phyloP scores from a whole-genome alignment of 768 basidiomycete species.

The Pisolithus orientalis region DNA sequence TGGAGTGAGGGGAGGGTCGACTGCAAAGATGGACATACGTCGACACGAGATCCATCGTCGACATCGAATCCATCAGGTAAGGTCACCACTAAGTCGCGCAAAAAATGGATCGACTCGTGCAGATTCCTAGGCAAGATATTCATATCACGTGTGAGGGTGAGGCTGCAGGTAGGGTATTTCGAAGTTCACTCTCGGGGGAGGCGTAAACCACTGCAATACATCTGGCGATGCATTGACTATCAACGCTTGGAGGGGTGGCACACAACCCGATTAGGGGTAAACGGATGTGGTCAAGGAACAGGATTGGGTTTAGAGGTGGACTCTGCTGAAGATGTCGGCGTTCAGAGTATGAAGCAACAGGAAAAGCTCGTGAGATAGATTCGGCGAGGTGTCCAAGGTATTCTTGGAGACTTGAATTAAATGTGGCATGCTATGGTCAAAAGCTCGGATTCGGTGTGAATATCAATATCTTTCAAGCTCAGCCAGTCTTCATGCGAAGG shows the following conservation, averaged over 20 bases:
- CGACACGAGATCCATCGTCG: not conserved
- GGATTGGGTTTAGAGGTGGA: slow-evolving; percentile 10
- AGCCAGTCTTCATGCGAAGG: slow-evolving; percentile 18
- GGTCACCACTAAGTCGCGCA: slow-evolving; percentile 18
- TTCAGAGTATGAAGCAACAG: slow-evolving; percentile 21
- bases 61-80: slow-evolving; percentile 12
- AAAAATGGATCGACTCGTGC: slow-evolving; percentile 13
- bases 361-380: slow-evolving; percentile 15
- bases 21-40: slow-evolving; percentile 1
- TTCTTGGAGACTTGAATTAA: slow-evolving; percentile 21
- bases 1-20: slow-evolving; percentile 16
- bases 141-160: slow-evolving; percentile 20
- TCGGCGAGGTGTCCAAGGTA: slow-evolving; percentile 10
- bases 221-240: slow-evolving; percentile 12
- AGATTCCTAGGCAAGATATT: slow-evolving; percentile 19
- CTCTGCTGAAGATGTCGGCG: slow-evolving; percentile 19
- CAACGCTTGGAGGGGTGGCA: slow-evolving; percentile 11
- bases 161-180: slow-evolving; percentile 16
- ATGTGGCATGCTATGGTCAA: slow-evolving; percentile 19
- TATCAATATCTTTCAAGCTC: slow-evolving; percentile 19
- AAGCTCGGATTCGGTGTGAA: slow-evolving; percentile 16
- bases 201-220: not conserved
- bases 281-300: slow-evolving; percentile 14
- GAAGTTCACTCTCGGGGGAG: slow-evolving; percentile 7
- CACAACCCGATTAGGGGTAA: slow-evolving; percentile 15